Evolutionary conservation across 2,329 filamentous ascomycete species (phyloP).

Genomic region (Cadophora sp.): DNA sequence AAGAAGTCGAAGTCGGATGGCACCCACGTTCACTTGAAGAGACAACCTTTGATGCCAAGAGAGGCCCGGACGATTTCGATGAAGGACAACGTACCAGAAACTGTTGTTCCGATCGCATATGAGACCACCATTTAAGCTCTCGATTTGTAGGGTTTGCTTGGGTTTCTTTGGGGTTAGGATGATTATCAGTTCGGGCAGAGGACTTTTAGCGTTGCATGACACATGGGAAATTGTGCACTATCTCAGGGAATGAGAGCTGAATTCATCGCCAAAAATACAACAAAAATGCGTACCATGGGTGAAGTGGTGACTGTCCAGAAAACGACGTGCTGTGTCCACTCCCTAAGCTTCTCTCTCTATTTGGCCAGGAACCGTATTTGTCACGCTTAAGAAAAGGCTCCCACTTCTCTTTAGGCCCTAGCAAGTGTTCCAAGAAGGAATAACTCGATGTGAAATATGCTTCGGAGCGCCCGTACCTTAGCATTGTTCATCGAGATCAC

Average conservation of each 20-base stretch:
- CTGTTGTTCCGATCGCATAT: constrained; percentile 89
- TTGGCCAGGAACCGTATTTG: constrained; percentile 38
- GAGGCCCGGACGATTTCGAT: constrained; percentile 80
- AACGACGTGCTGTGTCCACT: background rate
- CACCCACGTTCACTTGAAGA: constrained; percentile 89
- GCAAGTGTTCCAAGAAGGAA: constrained; percentile 40
- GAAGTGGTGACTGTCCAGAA: background rate
- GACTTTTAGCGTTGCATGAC: constrained; percentile 44
- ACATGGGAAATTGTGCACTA: constrained; percentile 42
- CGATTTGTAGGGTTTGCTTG: constrained; percentile 39
- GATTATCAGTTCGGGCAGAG: constrained; percentile 37
- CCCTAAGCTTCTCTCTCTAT: background rate
- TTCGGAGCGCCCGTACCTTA: background rate
- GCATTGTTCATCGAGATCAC: constrained; percentile 5
- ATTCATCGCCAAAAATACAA: constrained; percentile 35
- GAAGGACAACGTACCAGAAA: constrained; percentile 88
- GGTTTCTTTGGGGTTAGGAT: constrained; percentile 44
- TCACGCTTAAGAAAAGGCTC: constrained; percentile 39
- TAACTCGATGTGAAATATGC: constrained; percentile 10
- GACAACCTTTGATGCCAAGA: constrained; percentile 81
- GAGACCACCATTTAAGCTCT: constrained; percentile 90
- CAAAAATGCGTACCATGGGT: constrained; percentile 9
- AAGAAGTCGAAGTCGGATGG: constrained; percentile 91
- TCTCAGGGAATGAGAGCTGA: constrained; percentile 42
- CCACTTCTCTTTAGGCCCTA: constrained; percentile 40